Percentiles rank a stretch among this genome's conserved stretches.
These are phyloP conservation scores for Pestalotiopsis sp. DNA, from an alignment of 2,329 filamentous ascomycete genomes.

Conservation along the genomic window DNA sequence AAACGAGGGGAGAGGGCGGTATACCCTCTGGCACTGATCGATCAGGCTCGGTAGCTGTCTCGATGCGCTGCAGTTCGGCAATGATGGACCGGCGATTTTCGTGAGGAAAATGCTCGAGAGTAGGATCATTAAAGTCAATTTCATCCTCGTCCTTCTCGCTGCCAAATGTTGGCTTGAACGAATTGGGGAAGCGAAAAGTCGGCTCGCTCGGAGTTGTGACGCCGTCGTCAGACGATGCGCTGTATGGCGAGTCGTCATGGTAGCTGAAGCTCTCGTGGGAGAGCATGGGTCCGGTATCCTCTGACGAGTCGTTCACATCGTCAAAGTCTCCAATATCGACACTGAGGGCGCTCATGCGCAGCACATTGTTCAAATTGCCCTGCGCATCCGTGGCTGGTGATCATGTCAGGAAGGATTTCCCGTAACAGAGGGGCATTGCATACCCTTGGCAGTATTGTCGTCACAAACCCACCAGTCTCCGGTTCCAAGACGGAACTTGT, in stretches of 20 bases:
- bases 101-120: constrained; percentile 31
- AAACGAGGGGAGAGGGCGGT: constrained; percentile 22
- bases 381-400: constrained; percentile 40
- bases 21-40: constrained; percentile 23
- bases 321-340: constrained; percentile 19
- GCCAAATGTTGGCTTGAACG: background rate
- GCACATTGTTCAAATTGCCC: constrained; percentile 52
- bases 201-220: background rate
- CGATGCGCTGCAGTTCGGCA: constrained; percentile 32
- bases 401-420: constrained; percentile 1
- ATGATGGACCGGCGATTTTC: constrained; percentile 31
- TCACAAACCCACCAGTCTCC: constrained; percentile 74
- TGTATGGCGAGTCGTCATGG: background rate
- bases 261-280: constrained; percentile 28
- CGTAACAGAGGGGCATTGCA: constrained; percentile 25
- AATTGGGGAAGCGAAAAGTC: background rate
- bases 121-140: constrained; percentile 30
- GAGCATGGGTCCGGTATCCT: constrained; percentile 17
- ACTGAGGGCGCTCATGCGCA: constrained; percentile 32
- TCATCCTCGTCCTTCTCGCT: background rate
- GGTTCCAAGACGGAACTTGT: constrained; percentile 72
- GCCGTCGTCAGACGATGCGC: background rate
- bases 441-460: constrained; percentile 63
- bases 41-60: constrained; percentile 28
- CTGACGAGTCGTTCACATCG: constrained; percentile 5